A percentile compares a stretch with the other conserved stretches of the same genome.
Evolutionary conservation across 371 early-diverging fungal genomes (phyloP).

Genomic region (Lichtheimia ornata): DNA sequence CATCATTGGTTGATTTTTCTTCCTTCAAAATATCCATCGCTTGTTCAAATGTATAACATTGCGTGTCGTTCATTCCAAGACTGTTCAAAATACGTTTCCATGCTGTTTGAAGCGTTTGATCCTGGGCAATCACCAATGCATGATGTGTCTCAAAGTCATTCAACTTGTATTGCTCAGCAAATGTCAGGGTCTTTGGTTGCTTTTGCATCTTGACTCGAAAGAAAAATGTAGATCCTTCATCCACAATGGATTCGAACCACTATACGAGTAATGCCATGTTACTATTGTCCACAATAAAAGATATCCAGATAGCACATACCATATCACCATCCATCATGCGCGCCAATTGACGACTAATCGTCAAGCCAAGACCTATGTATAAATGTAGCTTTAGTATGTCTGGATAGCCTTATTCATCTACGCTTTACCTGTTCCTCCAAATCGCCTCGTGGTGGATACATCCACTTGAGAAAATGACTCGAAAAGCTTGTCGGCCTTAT

Average conservation of each 20-base stretch:
- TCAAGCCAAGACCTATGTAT: slow-evolving; percentile 40
- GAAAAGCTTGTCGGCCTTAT: slow-evolving; percentile 54
- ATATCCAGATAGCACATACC: slow-evolving; percentile 21
- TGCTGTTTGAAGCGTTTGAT: slow-evolving; percentile 5
- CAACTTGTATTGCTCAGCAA: slow-evolving; percentile 21
- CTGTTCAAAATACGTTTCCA: slow-evolving; percentile 12
- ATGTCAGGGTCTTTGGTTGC: slow-evolving; percentile 20
- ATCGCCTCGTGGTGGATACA: slow-evolving; percentile 53
- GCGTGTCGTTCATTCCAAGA: neutral
- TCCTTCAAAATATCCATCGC: slow-evolving; percentile 7
- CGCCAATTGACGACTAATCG: slow-evolving; percentile 50
- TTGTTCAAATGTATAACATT: slow-evolving; percentile 6
- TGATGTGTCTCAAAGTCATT: slow-evolving; percentile 8
- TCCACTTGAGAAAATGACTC: slow-evolving; percentile 63
- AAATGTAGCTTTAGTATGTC: too few species aligned
- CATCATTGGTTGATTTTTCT: neutral
- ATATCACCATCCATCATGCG: slow-evolving; percentile 58
- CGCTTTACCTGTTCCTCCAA: slow-evolving; percentile 47
- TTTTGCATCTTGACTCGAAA: slow-evolving; percentile 33
- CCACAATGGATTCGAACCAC: slow-evolving; percentile 53
- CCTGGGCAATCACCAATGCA: slow-evolving; percentile 19
- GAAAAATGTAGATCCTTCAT: slow-evolving; percentile 46
- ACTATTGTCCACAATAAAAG: neutral
- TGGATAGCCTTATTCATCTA: too few species aligned
- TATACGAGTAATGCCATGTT: neutral